phyloP scores from a whole-genome alignment of 2,329 filamentous ascomycete genomes.

The Didymella glomerata region DNA sequence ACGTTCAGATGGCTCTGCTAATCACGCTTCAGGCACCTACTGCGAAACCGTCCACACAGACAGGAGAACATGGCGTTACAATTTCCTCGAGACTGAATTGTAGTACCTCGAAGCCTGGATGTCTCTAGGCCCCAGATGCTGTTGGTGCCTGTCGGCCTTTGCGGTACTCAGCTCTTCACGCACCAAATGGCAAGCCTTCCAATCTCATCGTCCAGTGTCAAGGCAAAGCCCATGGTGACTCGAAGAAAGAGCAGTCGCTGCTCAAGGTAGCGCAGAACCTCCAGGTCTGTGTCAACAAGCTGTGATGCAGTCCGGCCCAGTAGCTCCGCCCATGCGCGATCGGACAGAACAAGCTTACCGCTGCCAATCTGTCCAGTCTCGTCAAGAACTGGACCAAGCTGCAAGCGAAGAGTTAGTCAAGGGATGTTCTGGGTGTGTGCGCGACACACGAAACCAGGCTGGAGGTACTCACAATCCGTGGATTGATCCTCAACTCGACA shows the following conservation, averaged over 20 bases:
- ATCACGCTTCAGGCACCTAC: background rate
- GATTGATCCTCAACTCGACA: slow-evolving; percentile 53
- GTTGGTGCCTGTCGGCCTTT: background rate
- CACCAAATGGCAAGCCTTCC: slow-evolving; percentile 47
- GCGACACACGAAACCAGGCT: no score
- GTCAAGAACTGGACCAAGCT: slow-evolving; percentile 58
- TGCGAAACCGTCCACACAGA: background rate
- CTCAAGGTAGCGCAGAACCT: slow-evolving; percentile 60
- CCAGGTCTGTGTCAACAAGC: slow-evolving; percentile 51
- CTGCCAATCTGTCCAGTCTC: slow-evolving; percentile 64
- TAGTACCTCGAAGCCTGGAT: background rate
- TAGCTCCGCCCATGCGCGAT: slow-evolving; percentile 62
- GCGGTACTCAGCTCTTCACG: slow-evolving; percentile 30
- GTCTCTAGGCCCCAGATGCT: background rate
- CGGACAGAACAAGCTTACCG: slow-evolving; percentile 64
- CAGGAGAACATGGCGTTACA: background rate
- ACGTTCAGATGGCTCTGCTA: slow-evolving; percentile 1
- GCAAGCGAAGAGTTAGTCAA: slow-evolving; percentile 6
- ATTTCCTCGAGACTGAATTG: background rate
- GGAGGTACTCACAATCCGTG: slow-evolving; percentile 47
- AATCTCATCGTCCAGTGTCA: slow-evolving; percentile 52
- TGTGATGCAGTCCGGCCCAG: slow-evolving; percentile 57
- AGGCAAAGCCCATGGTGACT: slow-evolving; percentile 65
- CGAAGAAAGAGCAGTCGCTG: slow-evolving; percentile 62
- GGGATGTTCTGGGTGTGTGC: background rate